phyloP scores from a whole-genome alignment of 2,329 filamentous ascomycete species.

The Rachicladosporium sp. region DNA sequence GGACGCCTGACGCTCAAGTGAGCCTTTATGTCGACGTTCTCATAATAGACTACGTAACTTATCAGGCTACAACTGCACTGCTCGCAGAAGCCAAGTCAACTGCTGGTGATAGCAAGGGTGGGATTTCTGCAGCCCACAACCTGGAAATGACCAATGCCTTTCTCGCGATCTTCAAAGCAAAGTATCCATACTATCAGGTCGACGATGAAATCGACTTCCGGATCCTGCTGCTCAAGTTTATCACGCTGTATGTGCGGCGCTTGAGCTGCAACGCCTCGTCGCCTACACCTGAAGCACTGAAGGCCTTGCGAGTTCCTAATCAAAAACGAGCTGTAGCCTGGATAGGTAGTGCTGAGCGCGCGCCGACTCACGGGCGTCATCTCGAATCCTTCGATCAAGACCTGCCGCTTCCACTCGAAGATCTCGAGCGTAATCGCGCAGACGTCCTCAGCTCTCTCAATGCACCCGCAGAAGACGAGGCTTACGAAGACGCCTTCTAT shows the following conservation, averaged over 20 bases:
- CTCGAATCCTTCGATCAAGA: slow-evolving; percentile 7
- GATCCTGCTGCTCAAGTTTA: slow-evolving; percentile 36
- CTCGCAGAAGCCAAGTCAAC: slow-evolving; percentile 19
- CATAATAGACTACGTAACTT: slow-evolving; percentile 45
- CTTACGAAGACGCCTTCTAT: slow-evolving; percentile 19
- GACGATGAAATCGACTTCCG: slow-evolving; percentile 34
- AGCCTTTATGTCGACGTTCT: slow-evolving; percentile 40
- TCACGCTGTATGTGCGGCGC: slow-evolving; percentile 32
- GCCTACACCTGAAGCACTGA: slow-evolving; percentile 24
- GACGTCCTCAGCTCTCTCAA: slow-evolving; percentile 11
- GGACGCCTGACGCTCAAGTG: slow-evolving; percentile 15
- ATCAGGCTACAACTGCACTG: slow-evolving; percentile 32
- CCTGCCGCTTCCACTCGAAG: slow-evolving; percentile 6
- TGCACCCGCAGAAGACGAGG: slow-evolving; percentile 14
- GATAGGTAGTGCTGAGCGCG: slow-evolving; percentile 11
- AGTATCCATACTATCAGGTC: slow-evolving; percentile 24
- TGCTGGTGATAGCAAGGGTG: not conserved
- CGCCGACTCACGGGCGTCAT: slow-evolving; percentile 7
- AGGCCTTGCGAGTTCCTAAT: slow-evolving; percentile 26
- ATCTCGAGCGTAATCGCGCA: slow-evolving; percentile 7
- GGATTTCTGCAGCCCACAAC: slow-evolving; percentile 3
- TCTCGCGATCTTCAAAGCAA: slow-evolving; percentile 29
- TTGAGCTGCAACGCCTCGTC: slow-evolving; percentile 27
- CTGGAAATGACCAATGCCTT: slow-evolving; percentile 27
- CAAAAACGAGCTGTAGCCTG: slow-evolving; percentile 20